Evolutionary conservation across 2,329 filamentous ascomycete genomes (phyloP).

Genomic region (Fusarium burgessii): DNA sequence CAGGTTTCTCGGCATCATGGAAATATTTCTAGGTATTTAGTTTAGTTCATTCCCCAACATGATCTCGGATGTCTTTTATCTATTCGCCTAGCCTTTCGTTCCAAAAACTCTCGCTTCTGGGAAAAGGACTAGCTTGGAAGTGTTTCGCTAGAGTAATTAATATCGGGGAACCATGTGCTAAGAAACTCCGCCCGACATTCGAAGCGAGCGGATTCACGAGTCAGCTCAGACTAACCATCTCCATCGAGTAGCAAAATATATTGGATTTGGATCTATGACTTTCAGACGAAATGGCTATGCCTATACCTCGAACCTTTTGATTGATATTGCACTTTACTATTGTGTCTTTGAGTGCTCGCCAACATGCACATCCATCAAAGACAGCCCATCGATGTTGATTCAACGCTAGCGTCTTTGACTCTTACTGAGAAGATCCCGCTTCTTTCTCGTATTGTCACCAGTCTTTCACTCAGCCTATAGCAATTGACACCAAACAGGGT

Average conservation of each 20-base stretch:
- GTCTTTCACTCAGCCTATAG: fast-evolving
- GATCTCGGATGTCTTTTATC: no score
- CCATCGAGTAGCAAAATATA: background rate
- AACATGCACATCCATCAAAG: slow-evolving; percentile 21
- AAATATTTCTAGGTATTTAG: background rate
- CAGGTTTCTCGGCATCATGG: background rate
- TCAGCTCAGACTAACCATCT: background rate
- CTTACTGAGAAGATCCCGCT: slow-evolving; percentile 25
- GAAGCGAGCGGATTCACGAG: background rate
- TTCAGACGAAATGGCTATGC: background rate
- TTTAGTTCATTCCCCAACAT: no score
- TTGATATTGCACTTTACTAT: background rate
- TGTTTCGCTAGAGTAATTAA: background rate
- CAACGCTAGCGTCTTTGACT: slow-evolving; percentile 17
- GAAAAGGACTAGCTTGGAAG: background rate
- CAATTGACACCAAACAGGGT: background rate
- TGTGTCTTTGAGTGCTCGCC: background rate
- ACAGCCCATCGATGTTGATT: slow-evolving; percentile 15
- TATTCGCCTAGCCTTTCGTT: no score
- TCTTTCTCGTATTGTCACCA: background rate
- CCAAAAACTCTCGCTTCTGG: no score
- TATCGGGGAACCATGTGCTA: background rate
- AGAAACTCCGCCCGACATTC: background rate
- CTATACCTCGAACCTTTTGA: background rate
- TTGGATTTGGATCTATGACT: background rate